Evolutionary conservation across 148 eudicot species (phyloP).

Genomic region (Persicaria maculosa): DNA sequence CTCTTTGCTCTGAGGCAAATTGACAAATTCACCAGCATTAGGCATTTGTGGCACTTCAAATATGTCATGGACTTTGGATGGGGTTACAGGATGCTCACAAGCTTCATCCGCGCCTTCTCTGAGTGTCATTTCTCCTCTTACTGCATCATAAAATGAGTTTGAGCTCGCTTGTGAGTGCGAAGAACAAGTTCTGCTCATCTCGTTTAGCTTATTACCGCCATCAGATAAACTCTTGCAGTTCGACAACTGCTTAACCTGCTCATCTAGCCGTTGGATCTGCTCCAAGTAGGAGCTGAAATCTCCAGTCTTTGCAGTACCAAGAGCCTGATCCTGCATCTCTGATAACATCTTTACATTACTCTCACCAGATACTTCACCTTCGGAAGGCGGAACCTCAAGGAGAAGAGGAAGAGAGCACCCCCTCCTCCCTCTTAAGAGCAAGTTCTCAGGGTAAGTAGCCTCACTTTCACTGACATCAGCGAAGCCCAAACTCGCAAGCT

Average conservation of each 20-base stretch:
- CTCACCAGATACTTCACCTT: neutral
- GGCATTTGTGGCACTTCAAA: constrained; percentile 11
- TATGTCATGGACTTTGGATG: constrained; percentile 9
- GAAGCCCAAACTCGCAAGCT: constrained; percentile 60
- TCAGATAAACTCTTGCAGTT: neutral
- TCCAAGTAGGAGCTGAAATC: constrained; percentile 8
- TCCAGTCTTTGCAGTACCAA: neutral
- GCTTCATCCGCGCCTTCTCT: neutral
- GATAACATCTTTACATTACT: neutral
- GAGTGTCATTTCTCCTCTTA: neutral
- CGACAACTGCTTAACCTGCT: neutral
- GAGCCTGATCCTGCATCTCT: neutral
- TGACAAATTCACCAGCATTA: neutral
- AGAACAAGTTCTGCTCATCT: neutral
- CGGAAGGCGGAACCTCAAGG: neutral
- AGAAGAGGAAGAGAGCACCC: constrained; percentile 2
- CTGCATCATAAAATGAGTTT: neutral
- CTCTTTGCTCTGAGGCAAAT: neutral
- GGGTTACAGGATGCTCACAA: neutral
- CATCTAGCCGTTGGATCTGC: constrained; percentile 10
- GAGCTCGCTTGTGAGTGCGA: neutral
- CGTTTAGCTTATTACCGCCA: neutral
- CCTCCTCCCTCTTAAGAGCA: constrained; percentile 29
- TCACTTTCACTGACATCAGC: constrained; percentile 25
- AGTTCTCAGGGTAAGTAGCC: constrained; percentile 37